Percentiles rank a stretch among this genome's conserved stretches.
These are phyloP conservation scores for Penicillium sp. DNA, from an alignment of 2,329 filamentous ascomycete species.

Conservation along the genomic window DNA sequence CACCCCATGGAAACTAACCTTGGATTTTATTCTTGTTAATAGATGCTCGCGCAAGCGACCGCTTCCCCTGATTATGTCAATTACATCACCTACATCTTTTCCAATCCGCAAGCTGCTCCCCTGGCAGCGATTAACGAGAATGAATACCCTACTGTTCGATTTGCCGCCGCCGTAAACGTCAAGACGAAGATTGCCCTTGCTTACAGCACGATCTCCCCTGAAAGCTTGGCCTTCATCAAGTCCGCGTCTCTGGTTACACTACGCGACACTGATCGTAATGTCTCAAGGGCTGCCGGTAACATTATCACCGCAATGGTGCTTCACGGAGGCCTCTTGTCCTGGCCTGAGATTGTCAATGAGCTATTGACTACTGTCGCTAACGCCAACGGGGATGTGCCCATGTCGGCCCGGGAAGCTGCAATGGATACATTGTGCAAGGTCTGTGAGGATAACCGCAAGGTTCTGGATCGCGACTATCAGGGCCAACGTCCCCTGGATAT, in stretches of 20 bases:
- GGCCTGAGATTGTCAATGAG: slow-evolving; percentile 86
- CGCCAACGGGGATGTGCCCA: slow-evolving; percentile 62
- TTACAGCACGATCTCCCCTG: slow-evolving; percentile 72
- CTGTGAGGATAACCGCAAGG: slow-evolving; percentile 89
- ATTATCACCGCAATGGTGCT: slow-evolving; percentile 90
- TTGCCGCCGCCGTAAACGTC: slow-evolving; percentile 86
- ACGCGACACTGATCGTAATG: slow-evolving; percentile 75
- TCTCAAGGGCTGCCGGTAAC: slow-evolving; percentile 85
- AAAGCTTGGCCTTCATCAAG: slow-evolving; percentile 73
- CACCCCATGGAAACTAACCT: slow-evolving; percentile 16
- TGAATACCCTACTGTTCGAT: slow-evolving; percentile 74
- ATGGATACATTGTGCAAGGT: slow-evolving; percentile 93
- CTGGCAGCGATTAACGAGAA: slow-evolving; percentile 54
- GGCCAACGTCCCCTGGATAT: slow-evolving; percentile 84
- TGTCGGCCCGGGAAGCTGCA: slow-evolving; percentile 81
- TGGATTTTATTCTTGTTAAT: slow-evolving; percentile 3
- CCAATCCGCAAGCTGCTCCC: slow-evolving; percentile 61
- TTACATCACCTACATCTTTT: slow-evolving; percentile 90
- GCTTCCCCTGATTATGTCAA: slow-evolving; percentile 91
- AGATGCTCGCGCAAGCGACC: slow-evolving; percentile 94
- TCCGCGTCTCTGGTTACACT: slow-evolving; percentile 74
- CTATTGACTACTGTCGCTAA: slow-evolving; percentile 77
- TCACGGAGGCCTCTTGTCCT: slow-evolving; percentile 79
- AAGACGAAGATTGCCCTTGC: slow-evolving; percentile 84
- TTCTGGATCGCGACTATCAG: slow-evolving; percentile 82